Conservation (phyloP, 2,329 filamentous ascomycete species). For the Aspergillus sclerotialis region DNA sequence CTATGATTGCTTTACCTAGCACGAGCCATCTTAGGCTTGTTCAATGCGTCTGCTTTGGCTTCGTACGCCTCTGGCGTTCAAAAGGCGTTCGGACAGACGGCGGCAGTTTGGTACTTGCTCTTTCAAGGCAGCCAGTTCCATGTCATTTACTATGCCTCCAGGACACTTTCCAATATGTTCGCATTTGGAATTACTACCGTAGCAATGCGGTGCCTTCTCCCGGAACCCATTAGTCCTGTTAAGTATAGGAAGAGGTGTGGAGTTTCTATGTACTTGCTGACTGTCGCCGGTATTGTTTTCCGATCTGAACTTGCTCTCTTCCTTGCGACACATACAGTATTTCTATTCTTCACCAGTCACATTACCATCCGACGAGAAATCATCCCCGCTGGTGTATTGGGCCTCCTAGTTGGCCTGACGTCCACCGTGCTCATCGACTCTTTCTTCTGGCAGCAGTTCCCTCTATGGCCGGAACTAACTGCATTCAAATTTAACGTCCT, state of each 20-base stretch:
- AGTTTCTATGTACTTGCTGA: conserved; percentile 66
- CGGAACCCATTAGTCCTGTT: conserved; percentile 24
- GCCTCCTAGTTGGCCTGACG: conserved; percentile 59
- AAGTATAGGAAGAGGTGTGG: conserved; percentile 46
- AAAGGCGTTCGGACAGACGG: conserved; percentile 59
- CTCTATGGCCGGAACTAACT: conserved; percentile 81
- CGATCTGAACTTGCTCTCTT: conserved; percentile 83
- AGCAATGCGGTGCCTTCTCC: conserved; percentile 43
- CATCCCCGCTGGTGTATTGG: conserved; percentile 58
- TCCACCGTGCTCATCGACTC: conserved; percentile 74
- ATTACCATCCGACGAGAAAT: conserved; percentile 50
- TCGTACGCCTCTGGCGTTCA: conserved; percentile 59
- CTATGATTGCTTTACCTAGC: conserved; percentile 40
- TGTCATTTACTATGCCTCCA: conserved; percentile 82
- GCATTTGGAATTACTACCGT: conserved; percentile 63
- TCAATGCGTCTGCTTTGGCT: conserved; percentile 65
- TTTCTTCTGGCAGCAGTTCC: conserved; percentile 79
- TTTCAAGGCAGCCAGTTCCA: conserved; percentile 86
- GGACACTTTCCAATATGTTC: conserved; percentile 94
- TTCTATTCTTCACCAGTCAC: conserved; percentile 53
- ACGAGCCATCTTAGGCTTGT: conserved; percentile 67
- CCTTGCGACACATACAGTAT: conserved; percentile 59
- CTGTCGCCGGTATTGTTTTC: conserved; percentile 75
- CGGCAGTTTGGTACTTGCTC: conserved; percentile 71
- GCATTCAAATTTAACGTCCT: conserved; percentile 91